A percentile compares a stretch with the other conserved stretches of the same genome.
phyloP scores from a whole-genome alignment of 768 basidiomycete genomes.

The Nidularia pulvinata region DNA sequence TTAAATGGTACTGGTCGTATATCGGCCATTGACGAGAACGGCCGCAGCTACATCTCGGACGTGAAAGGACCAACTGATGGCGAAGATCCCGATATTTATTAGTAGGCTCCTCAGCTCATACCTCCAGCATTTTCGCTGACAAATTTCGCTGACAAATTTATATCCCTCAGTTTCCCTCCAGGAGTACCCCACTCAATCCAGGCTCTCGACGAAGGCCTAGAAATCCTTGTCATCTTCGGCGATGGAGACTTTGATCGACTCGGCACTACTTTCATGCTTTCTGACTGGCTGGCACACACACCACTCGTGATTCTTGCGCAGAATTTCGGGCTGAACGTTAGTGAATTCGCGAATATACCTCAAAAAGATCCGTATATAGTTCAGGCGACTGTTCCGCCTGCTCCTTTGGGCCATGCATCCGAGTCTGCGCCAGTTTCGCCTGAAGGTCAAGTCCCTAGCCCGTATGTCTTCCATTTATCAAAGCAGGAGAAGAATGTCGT shows the following conservation, averaged over 20 bases:
- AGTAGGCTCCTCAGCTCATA: slow-evolving; percentile 2
- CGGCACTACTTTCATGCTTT: slow-evolving; percentile 13
- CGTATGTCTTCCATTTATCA: slow-evolving; percentile 10
- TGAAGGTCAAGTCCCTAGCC: slow-evolving; percentile 9
- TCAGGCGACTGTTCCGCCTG: slow-evolving; percentile 7
- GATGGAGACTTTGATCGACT: slow-evolving; percentile 10
- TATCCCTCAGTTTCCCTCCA: slow-evolving; percentile 7
- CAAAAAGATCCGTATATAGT: slow-evolving; percentile 12
- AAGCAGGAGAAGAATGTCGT: slow-evolving; percentile 8
- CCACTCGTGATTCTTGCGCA: slow-evolving; percentile 9
- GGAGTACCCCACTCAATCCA: slow-evolving; percentile 12
- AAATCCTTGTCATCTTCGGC: slow-evolving; percentile 10
- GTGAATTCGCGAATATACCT: slow-evolving; percentile 6
- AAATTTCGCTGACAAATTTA: no score
- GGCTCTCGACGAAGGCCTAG: slow-evolving; percentile 9
- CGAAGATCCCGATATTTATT: slow-evolving; percentile 10
- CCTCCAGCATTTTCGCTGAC: not conserved
- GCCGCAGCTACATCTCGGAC: slow-evolving; percentile 11
- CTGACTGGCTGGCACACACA: slow-evolving; percentile 11
- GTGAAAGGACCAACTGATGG: slow-evolving; percentile 7
- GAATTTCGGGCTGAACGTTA: slow-evolving; percentile 10
- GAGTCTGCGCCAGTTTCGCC: slow-evolving; percentile 7
- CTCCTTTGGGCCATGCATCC: slow-evolving; percentile 8
- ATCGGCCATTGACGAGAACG: slow-evolving; percentile 10
- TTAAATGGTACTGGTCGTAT: slow-evolving; percentile 11